Evolutionary conservation across 2,329 filamentous ascomycete species (phyloP).

Genomic region (Trichoderma polysporum): DNA sequence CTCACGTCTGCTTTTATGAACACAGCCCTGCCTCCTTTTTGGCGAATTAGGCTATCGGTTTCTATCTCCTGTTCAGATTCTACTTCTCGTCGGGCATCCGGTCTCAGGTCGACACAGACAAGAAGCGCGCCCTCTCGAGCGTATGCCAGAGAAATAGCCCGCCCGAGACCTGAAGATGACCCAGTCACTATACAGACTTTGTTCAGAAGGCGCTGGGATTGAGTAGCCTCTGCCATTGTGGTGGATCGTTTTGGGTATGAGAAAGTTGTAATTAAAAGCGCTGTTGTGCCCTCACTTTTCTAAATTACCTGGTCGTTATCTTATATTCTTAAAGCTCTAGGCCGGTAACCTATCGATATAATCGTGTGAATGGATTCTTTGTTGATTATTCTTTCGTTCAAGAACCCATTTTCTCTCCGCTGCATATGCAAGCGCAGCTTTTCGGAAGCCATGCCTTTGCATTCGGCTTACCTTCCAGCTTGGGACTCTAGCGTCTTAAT

Average conservation of each 20-base stretch:
- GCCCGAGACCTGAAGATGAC: constrained; percentile 46
- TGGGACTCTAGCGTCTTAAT: neutral
- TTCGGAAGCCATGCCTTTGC: neutral
- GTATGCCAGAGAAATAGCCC: constrained; percentile 45
- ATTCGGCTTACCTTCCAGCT: constrained; percentile 3
- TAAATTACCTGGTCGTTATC: neutral
- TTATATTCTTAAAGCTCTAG: neutral
- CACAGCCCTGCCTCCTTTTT: constrained; percentile 37
- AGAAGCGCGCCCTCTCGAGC: constrained; percentile 42
- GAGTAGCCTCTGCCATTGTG: neutral
- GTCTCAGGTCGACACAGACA: constrained; percentile 43
- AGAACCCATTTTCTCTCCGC: neutral
- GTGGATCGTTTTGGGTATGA: neutral
- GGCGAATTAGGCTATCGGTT: constrained; percentile 41
- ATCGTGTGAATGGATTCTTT: neutral
- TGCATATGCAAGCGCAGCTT: neutral
- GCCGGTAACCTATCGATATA: neutral
- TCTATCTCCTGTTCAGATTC: constrained; percentile 29
- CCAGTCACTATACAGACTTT: constrained; percentile 42
- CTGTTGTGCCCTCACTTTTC: neutral
- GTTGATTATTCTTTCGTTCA: neutral
- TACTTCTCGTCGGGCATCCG: constrained; percentile 29
- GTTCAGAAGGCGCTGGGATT: neutral
- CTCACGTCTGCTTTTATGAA: constrained; percentile 48
- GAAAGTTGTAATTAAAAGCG: neutral